A percentile compares a stretch with the other conserved stretches of the same genome.
These are phyloP conservation scores for Cladosporium sp. DNA, from an alignment of 2,329 filamentous ascomycete genomes.

Conservation along the genomic window DNA sequence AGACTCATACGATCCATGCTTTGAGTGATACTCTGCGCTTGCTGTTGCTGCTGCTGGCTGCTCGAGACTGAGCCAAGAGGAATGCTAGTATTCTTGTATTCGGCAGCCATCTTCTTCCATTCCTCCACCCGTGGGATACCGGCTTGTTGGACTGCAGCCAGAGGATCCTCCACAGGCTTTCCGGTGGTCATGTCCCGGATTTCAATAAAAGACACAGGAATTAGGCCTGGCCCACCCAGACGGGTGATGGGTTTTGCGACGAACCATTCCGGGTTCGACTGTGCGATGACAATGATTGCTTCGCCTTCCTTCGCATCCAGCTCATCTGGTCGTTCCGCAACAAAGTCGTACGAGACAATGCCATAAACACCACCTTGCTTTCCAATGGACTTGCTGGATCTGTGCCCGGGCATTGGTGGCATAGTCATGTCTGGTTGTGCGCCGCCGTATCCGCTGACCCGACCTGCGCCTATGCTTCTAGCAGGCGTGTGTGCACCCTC, in stretches of 20 bases:
- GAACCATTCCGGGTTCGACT: slow-evolving; percentile 98
- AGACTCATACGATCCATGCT: slow-evolving; percentile 77
- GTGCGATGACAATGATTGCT: slow-evolving; percentile 96
- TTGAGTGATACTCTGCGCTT: slow-evolving; percentile 46
- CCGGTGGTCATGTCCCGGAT: slow-evolving; percentile 92
- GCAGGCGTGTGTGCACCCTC: slow-evolving; percentile 47
- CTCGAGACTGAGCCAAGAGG: slow-evolving; percentile 77
- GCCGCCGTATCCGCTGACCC: slow-evolving; percentile 35
- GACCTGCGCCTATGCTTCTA: slow-evolving; percentile 33
- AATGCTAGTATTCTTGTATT: slow-evolving; percentile 99
- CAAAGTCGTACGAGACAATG: slow-evolving; percentile 95
- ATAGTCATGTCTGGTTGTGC: slow-evolving; percentile 24
- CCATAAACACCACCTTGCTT: slow-evolving; percentile 83
- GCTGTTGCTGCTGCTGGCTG: slow-evolving; percentile 25
- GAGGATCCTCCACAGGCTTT: slow-evolving; percentile 74
- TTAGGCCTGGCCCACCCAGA: slow-evolving; percentile 90
- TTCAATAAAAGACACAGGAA: slow-evolving; percentile 95
- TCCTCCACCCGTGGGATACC: slow-evolving; percentile 95
- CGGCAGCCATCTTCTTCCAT: slow-evolving; percentile 99
- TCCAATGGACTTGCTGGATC: slow-evolving; percentile 44
- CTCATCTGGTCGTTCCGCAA: slow-evolving; percentile 92
- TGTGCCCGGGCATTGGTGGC: slow-evolving; percentile 31
- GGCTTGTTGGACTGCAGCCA: slow-evolving; percentile 81
- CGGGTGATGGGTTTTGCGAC: slow-evolving; percentile 98
- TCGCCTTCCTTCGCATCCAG: slow-evolving; percentile 92